Conservation (phyloP, 305 asterid species). For the Solanum hybrid region DNA sequence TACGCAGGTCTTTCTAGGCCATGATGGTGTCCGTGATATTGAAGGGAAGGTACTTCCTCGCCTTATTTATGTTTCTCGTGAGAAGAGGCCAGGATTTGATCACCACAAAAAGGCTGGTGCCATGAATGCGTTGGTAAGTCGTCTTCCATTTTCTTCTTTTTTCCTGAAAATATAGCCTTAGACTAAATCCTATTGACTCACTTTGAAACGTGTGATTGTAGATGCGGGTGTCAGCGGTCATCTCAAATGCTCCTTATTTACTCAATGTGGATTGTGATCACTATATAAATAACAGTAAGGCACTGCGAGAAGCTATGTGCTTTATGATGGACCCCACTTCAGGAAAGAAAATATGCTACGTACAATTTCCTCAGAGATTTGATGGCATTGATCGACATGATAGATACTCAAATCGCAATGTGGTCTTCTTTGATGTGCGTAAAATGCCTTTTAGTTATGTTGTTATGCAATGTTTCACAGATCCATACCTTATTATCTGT, state of each 20-base stretch:
- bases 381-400: conserved; percentile 98
- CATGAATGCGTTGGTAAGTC: conserved; percentile 82
- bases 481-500: not conserved
- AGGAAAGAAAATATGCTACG: conserved; percentile 92
- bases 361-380: conserved; percentile 93
- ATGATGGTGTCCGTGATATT: conserved; percentile 70
- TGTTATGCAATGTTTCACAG: not conserved
- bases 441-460: not conserved
- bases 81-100: conserved; percentile 93
- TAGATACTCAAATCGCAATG: conserved; percentile 90
- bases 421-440: conserved; percentile 91
- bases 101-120: conserved; percentile 99
- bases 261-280: conserved; percentile 98
- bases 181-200: not conserved
- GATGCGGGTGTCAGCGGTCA: conserved; percentile 91
- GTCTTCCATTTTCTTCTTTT: not conserved
- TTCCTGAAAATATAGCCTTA: not conserved
- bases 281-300: conserved; percentile 90
- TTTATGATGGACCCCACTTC: conserved; percentile 98
- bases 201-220: conserved; percentile 15
- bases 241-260: conserved; percentile 83
- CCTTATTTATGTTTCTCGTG: conserved; percentile 93
- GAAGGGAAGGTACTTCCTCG: conserved; percentile 94
- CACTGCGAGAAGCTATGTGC: conserved; percentile 94
- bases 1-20: conserved; percentile 79